Percentiles rank a stretch among this genome's conserved stretches.
Evolutionary conservation across 805 yeast genomes (phyloP).

Genomic region (Sungouiella blattae): DNA sequence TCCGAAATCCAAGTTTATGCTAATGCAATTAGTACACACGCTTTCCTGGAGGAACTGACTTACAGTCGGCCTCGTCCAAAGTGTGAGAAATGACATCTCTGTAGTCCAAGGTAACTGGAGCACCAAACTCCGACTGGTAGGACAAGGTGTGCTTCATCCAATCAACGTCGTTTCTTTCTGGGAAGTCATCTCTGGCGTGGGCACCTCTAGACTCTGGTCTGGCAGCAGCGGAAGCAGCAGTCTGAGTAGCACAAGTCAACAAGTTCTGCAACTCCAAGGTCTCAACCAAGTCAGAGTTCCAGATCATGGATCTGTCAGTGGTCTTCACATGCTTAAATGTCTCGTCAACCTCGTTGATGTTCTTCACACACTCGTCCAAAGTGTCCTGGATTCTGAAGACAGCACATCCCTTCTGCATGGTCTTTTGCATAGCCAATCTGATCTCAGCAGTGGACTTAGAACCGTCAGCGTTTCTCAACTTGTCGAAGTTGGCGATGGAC

Average conservation of each 20-base stretch:
- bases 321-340: conserved; percentile 75
- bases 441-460: conserved; percentile 79
- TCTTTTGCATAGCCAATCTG: conserved; percentile 88
- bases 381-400: conserved; percentile 94
- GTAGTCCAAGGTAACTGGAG: conserved; percentile 70
- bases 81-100: conserved; percentile 82
- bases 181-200: conserved; percentile 97
- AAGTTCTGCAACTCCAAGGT: conserved; percentile 94
- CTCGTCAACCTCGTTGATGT: conserved; percentile 71
- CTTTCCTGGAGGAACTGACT: conserved; percentile 93
- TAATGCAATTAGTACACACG: conserved; percentile 72
- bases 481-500: conserved; percentile 87
- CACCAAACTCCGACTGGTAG: conserved; percentile 78
- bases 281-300: conserved; percentile 97
- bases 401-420: conserved; percentile 96
- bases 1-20: neutral
- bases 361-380: conserved; percentile 84
- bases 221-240: conserved; percentile 90
- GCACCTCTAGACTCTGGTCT: conserved; percentile 99
- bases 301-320: conserved; percentile 95
- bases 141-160: conserved; percentile 98
- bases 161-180: conserved; percentile 89
- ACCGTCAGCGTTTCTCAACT: conserved; percentile 82
- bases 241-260: conserved; percentile 95
- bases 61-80: conserved; percentile 88